Base-by-base conservation (phyloP, 768 basidiomycete genomes). In the Neoboletus magnificus region DNA sequence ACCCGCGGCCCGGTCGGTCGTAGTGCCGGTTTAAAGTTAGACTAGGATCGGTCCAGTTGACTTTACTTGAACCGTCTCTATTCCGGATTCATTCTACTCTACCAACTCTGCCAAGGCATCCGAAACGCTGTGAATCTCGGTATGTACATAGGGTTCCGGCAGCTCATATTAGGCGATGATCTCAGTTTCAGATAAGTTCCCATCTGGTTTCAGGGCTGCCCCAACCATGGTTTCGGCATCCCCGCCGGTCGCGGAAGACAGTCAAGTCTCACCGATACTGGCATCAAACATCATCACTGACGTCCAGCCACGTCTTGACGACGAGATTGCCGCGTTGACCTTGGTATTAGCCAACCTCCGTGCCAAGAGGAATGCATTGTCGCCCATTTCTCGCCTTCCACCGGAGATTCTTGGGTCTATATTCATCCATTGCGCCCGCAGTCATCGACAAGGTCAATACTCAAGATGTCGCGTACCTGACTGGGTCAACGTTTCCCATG, bases 401-500 rank as follows among this genome's bases (percentile, higher is more conserved):
- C 57, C 62, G 2, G 66, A 64, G 47, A 41, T 62, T 35, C 65
- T 69, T 18, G 53, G 58, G 6, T 56, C 50, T 20, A 57, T 68
- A 57, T 69, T 67, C 45, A 56, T 64, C 43, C 52, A 51, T 8
- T 61, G 37, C 20, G 57, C 56, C 12, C 29, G 36, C 42, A 36
- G 23, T 20, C 29, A 36, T 42, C 50, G 47, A 15, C 48, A 45
- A 23, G 29, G 41, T 16, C 25, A 4, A 13, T 25, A 9, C 9
- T 25, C 37, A 22, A n/a, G 15, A 12, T 15, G n/a, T 18, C 15
- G 36, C 22, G 18, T 58, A 45, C 68, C 66, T 41, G 25, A 29
- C 22, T 71, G 64, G 68, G 58, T 63, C 50, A 49, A 43, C 4
- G 50, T 69, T 27, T 66, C 70, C 9, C 50, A 64, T 50, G 57